A percentile compares a stretch with the other conserved stretches of the same genome.
These are phyloP conservation scores for Wickerhamomyces sp. DNA, from an alignment of 1,139 yeast genomes.

Conservation along the genomic window DNA sequence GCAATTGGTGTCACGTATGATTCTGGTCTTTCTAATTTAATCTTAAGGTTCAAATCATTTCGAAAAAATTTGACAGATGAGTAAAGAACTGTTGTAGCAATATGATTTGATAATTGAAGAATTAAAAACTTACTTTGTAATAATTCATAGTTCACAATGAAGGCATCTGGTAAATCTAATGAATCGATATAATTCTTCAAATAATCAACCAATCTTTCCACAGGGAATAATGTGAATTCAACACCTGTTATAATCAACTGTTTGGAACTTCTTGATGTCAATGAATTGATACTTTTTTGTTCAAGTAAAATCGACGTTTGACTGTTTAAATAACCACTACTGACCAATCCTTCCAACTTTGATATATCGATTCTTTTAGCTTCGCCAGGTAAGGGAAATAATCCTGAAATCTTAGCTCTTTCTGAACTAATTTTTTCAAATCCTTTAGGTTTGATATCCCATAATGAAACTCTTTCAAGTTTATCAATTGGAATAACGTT, in stretches of 20 bases:
- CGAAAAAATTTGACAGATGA: slow-evolving; percentile 37
- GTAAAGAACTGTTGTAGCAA: slow-evolving; percentile 55
- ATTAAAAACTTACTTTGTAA: slow-evolving; percentile 35
- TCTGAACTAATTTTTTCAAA: slow-evolving; percentile 75
- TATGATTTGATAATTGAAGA: slow-evolving; percentile 47
- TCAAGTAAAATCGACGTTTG: slow-evolving; percentile 30
- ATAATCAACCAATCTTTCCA: slow-evolving; percentile 35
- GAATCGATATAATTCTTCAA: slow-evolving; percentile 38
- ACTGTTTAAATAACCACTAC: slow-evolving; percentile 31
- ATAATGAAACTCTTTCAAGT: slow-evolving; percentile 42
- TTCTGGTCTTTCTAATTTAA: slow-evolving; percentile 50
- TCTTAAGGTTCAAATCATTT: slow-evolving; percentile 31
- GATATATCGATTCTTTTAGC: slow-evolving; percentile 53
- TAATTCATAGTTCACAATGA: slow-evolving; percentile 18
- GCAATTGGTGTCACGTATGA: slow-evolving; percentile 44
- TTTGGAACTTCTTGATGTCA: slow-evolving; percentile 45
- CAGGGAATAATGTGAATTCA: slow-evolving; percentile 36
- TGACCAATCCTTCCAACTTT: slow-evolving; percentile 45
- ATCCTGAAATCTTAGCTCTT: slow-evolving; percentile 75
- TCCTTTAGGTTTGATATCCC: slow-evolving; percentile 76
- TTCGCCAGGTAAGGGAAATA: slow-evolving; percentile 73
- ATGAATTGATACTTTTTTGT: slow-evolving; percentile 44
- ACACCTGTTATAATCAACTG: slow-evolving; percentile 45
- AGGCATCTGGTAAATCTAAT: slow-evolving; percentile 22
- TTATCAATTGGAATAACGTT: slow-evolving; percentile 38